phyloP scores from a whole-genome alignment of 1,284 basidiomycete species.

The Fistulina hepatica region DNA sequence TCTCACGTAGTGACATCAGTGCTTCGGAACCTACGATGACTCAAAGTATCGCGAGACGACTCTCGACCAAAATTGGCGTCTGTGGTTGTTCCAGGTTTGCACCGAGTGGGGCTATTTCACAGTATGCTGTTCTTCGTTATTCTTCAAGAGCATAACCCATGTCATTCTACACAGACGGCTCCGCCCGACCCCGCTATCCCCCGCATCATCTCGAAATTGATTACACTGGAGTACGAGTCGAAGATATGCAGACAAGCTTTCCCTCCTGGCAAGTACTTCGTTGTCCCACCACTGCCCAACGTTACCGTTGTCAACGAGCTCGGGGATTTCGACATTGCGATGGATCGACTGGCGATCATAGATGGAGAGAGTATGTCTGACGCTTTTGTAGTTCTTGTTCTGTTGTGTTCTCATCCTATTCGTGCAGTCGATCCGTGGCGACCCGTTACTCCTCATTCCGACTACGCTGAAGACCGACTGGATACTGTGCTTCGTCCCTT shows the following conservation, averaged over 20 bases:
- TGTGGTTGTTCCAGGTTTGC: slow-evolving; percentile 89
- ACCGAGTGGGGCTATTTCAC: slow-evolving; percentile 92
- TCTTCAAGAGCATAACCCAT: slow-evolving; percentile 12
- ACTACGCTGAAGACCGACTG: slow-evolving; percentile 55
- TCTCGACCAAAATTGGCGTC: slow-evolving; percentile 65
- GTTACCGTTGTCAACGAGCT: slow-evolving; percentile 70
- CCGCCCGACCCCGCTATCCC: slow-evolving; percentile 55
- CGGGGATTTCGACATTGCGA: slow-evolving; percentile 67
- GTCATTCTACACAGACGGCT: slow-evolving; percentile 38
- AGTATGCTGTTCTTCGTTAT: slow-evolving; percentile 25
- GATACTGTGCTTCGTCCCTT: slow-evolving; percentile 74
- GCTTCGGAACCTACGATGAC: slow-evolving; percentile 78
- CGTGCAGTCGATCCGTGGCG: slow-evolving; percentile 81
- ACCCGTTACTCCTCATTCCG: slow-evolving; percentile 77
- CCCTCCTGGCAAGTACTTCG: slow-evolving; percentile 66
- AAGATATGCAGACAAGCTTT: slow-evolving; percentile 80
- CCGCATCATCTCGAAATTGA: slow-evolving; percentile 60
- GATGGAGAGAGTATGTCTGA: slow-evolving; percentile 61
- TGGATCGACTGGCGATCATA: slow-evolving; percentile 76
- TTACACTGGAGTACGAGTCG: slow-evolving; percentile 70
- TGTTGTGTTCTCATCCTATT: slow-evolving; percentile 5
- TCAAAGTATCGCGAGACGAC: slow-evolving; percentile 50
- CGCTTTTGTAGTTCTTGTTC: too few species aligned
- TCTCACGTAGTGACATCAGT: slow-evolving; percentile 33
- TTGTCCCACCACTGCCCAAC: slow-evolving; percentile 65